Evolutionary conservation across 23 red algal genomes (phyloP).

Genomic region (Gracilaria gracilis): DNA sequence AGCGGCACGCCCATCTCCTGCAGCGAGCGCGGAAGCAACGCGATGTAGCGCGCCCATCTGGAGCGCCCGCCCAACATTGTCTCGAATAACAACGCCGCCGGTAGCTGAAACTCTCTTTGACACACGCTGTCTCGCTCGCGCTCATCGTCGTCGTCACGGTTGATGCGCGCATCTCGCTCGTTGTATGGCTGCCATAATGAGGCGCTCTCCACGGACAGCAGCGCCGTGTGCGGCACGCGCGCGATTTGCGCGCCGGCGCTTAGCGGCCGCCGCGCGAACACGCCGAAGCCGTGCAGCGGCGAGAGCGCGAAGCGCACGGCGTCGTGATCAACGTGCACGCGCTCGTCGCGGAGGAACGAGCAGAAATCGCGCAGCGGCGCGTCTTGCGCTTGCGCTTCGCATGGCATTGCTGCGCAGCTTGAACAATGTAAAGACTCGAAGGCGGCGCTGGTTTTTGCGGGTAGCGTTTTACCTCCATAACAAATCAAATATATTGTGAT

Average conservation of each 20-base stretch:
- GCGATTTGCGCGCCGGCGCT: not conserved
- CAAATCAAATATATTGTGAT: too few species aligned
- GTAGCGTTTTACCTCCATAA: too few species aligned
- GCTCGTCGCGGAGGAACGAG: conserved; percentile 25
- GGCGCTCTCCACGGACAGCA: conserved; percentile 30
- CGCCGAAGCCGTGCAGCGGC: conserved; percentile 20
- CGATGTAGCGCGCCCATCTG: conserved; percentile 28
- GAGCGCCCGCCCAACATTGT: not conserved
- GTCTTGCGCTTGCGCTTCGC: too few species aligned
- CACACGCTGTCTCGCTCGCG: not conserved
- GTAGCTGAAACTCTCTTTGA: not conserved
- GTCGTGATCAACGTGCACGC: conserved; percentile 2
- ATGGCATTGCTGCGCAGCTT: too few species aligned
- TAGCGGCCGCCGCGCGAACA: not conserved
- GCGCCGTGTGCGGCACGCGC: not conserved
- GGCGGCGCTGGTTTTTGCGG: too few species aligned
- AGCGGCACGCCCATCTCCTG: conserved; percentile 27
- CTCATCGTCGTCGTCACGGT: not conserved
- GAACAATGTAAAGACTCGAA: too few species aligned
- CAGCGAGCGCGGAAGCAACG: conserved; percentile 2
- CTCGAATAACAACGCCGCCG: conserved; percentile 41
- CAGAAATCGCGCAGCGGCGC: not conserved
- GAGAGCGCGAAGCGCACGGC: conserved; percentile 18
- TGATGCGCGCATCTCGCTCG: not conserved
- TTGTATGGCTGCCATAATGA: not conserved